phyloP scores from a whole-genome alignment of 352 stramenopile species.

The Phytophthora sojae region DNA sequence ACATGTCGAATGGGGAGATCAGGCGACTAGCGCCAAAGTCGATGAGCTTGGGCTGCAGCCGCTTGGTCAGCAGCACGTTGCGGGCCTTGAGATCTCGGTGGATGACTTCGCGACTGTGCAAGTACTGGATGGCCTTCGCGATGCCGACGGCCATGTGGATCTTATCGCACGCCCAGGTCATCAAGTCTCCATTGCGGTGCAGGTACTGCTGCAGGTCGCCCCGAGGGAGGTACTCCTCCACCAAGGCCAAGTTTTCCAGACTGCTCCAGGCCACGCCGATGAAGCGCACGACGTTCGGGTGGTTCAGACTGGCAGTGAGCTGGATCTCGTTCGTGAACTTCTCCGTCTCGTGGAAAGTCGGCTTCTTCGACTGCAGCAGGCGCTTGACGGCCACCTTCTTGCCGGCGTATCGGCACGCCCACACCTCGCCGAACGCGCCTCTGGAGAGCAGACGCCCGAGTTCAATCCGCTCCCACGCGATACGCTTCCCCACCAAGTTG shows the following conservation, averaged over 20 bases:
- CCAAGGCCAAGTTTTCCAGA: constrained; percentile 57
- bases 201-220: constrained; percentile 61
- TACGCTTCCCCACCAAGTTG: constrained; percentile 38
- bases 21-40: constrained; percentile 54
- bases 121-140: constrained; percentile 42
- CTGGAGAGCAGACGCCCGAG: constrained; percentile 48
- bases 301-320: constrained; percentile 49
- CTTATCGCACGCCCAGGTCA: constrained; percentile 52
- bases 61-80: constrained; percentile 75
- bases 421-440: constrained; percentile 68
- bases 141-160: constrained; percentile 49
- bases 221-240: constrained; percentile 59
- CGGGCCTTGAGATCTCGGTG: constrained; percentile 84
- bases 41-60: constrained; percentile 45
- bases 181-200: constrained; percentile 30
- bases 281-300: constrained; percentile 57
- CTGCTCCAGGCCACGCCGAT: constrained; percentile 59
- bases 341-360: constrained; percentile 50
- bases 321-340: constrained; percentile 63
- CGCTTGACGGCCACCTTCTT: constrained; percentile 58
- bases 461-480: constrained; percentile 53
- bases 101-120: constrained; percentile 58
- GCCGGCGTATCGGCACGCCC: constrained; percentile 48
- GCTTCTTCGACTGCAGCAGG: constrained; percentile 47
- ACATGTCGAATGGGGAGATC: constrained; percentile 32